Conservation (phyloP, 2,329 filamentous ascomycete genomes). For the Uncinocarpus reesii region DNA sequence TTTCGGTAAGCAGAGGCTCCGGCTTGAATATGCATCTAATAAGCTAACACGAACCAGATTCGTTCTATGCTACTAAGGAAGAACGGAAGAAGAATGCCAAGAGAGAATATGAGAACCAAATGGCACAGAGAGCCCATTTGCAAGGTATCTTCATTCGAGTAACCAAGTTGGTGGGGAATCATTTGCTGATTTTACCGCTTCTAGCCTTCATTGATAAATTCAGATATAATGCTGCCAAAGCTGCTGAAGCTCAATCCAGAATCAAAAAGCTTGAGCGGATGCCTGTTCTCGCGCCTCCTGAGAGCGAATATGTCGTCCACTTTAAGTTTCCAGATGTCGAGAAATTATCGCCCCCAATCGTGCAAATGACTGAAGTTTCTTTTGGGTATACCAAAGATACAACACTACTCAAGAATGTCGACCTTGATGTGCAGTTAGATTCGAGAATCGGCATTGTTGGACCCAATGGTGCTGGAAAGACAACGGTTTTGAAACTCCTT, state of each 20-base stretch:
- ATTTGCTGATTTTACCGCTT: neutral
- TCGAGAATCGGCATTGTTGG: conserved; percentile 98
- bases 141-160: conserved; percentile 43
- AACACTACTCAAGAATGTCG: conserved; percentile 70
- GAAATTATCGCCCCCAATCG: conserved; percentile 92
- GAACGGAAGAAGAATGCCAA: conserved; percentile 93
- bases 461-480: conserved; percentile 97
- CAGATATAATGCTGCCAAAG: conserved; percentile 97
- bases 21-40: neutral
- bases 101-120: conserved; percentile 97
- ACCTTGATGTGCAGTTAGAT: conserved; percentile 93
- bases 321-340: conserved; percentile 98
- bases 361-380: conserved; percentile 86
- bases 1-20: conserved; percentile 46
- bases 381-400: conserved; percentile 82
- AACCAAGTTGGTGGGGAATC: neutral
- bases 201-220: conserved; percentile 96
- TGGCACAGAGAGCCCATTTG: conserved; percentile 83
- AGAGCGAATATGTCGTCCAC: conserved; percentile 88
- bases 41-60: conserved; percentile 43
- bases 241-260: conserved; percentile 91
- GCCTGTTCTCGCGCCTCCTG: conserved; percentile 80
- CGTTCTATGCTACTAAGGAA: conserved; percentile 94
- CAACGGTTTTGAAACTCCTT: conserved; percentile 93
- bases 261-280: conserved; percentile 99